Conservation (phyloP, 2,329 filamentous ascomycete species). For the Fusarium chuoi region DNA sequence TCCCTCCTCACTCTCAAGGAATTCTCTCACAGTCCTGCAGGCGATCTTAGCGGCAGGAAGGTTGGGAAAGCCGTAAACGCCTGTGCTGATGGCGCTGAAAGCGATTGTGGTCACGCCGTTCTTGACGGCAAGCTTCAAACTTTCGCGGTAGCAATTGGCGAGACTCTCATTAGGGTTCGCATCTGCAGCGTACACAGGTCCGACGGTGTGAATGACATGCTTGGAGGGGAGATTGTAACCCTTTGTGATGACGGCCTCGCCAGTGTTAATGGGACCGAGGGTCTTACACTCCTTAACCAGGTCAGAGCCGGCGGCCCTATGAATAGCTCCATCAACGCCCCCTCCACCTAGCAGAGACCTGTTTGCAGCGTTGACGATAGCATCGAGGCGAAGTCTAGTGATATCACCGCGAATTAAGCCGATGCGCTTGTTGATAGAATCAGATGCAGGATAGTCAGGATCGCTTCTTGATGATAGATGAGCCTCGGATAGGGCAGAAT, state of each 20-base stretch:
- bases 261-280: slow-evolving; percentile 78
- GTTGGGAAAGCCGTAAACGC: slow-evolving; percentile 88
- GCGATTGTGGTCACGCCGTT: slow-evolving; percentile 77
- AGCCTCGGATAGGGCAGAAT: slow-evolving; percentile 27
- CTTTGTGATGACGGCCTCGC: slow-evolving; percentile 82
- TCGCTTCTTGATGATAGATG: neutral
- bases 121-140: slow-evolving; percentile 76
- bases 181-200: slow-evolving; percentile 73
- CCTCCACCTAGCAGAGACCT: slow-evolving; percentile 80
- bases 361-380: slow-evolving; percentile 96
- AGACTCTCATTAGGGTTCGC: slow-evolving; percentile 61
- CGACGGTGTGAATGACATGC: slow-evolving; percentile 90
- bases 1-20: slow-evolving; percentile 60
- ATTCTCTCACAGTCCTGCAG: slow-evolving; percentile 65
- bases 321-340: slow-evolving; percentile 92
- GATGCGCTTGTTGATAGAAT: slow-evolving; percentile 74
- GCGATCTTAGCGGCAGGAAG: slow-evolving; percentile 77
- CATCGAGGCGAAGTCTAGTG: slow-evolving; percentile 79
- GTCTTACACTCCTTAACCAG: slow-evolving; percentile 77
- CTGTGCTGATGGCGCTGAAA: slow-evolving; percentile 88
- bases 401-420: slow-evolving; percentile 81
- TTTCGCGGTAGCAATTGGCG: slow-evolving; percentile 73
- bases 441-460: slow-evolving; percentile 48
- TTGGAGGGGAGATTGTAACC: slow-evolving; percentile 80
- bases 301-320: slow-evolving; percentile 77